Base-by-base conservation (phyloP, 192 early-diverging fungal species). In the Coemansia sp. region DNA sequence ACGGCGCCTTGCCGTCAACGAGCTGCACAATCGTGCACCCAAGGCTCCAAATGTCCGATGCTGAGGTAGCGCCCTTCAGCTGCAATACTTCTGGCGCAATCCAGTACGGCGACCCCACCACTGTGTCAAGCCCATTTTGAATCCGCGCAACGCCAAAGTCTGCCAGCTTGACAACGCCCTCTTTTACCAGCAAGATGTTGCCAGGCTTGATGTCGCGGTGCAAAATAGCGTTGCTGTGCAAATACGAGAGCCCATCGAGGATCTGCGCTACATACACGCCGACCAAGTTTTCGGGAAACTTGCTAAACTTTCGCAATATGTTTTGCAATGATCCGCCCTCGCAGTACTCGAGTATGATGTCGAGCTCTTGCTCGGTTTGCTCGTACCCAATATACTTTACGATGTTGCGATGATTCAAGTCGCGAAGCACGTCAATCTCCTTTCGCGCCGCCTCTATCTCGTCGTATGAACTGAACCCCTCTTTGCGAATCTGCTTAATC, bases 331-430 rank as follows among this genome's bases (percentile, higher is more conserved):
- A 92, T 35, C 90, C 90, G 64, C 88, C 89, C 65, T 92, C 90
- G 61, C 90, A 92, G 57, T 87, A 85, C 71, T 97, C 94, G 17
- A 97, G 77, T 58, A 97, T 93, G 20, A 96, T 91, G 82, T 94
- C 93, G 41, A 95, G 86, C 45, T 71, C 76, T 15, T 87, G 82
- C 17, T 86, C 85, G 0, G 87, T 88, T 60, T 92, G 85, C 69
- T 92, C 90, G 62, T 86, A 94, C 37, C 93, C 95, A 77, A 85
- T 77, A 67, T 87, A 90, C 62, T 88, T 84, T 62, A 91, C 87
- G 65, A 91, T 88, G 53, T 90, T 89, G 53, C 70, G 67, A 61
- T 90, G 89, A 64, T 87, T 68, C 25, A 97, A 71, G 25, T 90
- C 89, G 58, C 93, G 90, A n/a, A 97, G 76, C 31, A 95, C 77